phyloP scores from a whole-genome alignment of 441 rosid genomes.

The Manihot esculenta region DNA sequence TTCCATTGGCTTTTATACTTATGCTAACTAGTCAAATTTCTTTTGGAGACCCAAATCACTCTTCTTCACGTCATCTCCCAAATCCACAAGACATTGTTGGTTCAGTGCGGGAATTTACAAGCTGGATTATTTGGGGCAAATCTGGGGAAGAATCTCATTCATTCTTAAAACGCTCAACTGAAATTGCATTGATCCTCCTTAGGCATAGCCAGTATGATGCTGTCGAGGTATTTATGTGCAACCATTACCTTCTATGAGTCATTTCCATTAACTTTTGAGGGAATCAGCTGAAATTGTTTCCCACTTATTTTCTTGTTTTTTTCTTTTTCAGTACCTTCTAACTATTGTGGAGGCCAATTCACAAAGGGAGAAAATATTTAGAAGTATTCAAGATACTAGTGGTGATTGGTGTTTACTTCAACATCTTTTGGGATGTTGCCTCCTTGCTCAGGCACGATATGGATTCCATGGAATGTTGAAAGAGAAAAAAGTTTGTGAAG shows the following conservation, averaged over 20 bases:
- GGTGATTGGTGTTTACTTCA: slow-evolving; percentile 92
- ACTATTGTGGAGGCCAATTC: slow-evolving; percentile 69
- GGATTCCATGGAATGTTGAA: slow-evolving; percentile 53
- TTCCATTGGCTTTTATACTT: slow-evolving; percentile 77
- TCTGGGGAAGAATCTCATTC: slow-evolving; percentile 66
- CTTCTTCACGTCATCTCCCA: slow-evolving; percentile 48
- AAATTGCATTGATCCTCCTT: slow-evolving; percentile 70
- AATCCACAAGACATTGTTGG: slow-evolving; percentile 54
- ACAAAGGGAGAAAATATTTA: slow-evolving; percentile 66
- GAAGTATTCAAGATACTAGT: slow-evolving; percentile 65
- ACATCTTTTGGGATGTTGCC: slow-evolving; percentile 93
- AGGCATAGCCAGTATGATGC: slow-evolving; percentile 88
- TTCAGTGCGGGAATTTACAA: slow-evolving; percentile 58
- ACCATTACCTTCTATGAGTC: slow-evolving; percentile 15
- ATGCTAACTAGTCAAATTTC: slow-evolving; percentile 40
- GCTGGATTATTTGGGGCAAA: slow-evolving; percentile 88
- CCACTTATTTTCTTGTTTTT: slow-evolving; percentile 8
- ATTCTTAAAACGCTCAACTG: slow-evolving; percentile 68
- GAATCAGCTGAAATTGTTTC: slow-evolving; percentile 25
- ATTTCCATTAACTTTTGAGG: slow-evolving; percentile 7
- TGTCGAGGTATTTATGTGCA: slow-evolving; percentile 61
- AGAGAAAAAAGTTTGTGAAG: slow-evolving; percentile 79
- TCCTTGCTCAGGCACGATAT: slow-evolving; percentile 77
- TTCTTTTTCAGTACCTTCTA: slow-evolving; percentile 56
- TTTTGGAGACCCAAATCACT: slow-evolving; percentile 34